Conservation (phyloP, 805 yeast genomes). For the Barnettozyma botsteinii region DNA sequence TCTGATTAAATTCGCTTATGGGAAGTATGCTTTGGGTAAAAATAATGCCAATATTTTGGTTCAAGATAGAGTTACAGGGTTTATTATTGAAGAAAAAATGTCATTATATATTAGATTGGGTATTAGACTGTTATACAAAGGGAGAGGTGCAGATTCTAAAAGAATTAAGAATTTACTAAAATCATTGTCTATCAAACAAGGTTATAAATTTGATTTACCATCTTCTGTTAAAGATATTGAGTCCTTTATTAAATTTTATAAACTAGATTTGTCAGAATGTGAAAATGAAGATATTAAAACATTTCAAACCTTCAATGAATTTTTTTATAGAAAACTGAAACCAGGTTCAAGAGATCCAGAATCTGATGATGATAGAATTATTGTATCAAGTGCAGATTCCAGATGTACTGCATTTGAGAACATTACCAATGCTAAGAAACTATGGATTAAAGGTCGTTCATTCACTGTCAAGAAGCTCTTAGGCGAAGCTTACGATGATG, state of each 20-base stretch:
- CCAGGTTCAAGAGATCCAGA: slow-evolving; percentile 70
- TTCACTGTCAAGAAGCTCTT: slow-evolving; percentile 65
- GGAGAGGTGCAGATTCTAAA: slow-evolving; percentile 56
- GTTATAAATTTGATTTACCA: slow-evolving; percentile 72
- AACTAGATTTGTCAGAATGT: slow-evolving; percentile 72
- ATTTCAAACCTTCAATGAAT: slow-evolving; percentile 77
- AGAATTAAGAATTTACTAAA: slow-evolving; percentile 56
- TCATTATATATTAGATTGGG: slow-evolving; percentile 84
- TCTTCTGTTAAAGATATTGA: slow-evolving; percentile 60
- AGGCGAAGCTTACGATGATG: slow-evolving; percentile 34
- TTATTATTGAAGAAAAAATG: slow-evolving; percentile 90
- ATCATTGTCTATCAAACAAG: slow-evolving; percentile 73
- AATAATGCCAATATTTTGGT: slow-evolving; percentile 93
- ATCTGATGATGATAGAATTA: slow-evolving; percentile 23
- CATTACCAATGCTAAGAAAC: slow-evolving; percentile 53
- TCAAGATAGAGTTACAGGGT: slow-evolving; percentile 86
- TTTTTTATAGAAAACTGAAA: slow-evolving; percentile 74
- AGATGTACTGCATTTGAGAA: slow-evolving; percentile 66
- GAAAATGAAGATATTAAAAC: slow-evolving; percentile 32
- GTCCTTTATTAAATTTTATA: slow-evolving; percentile 77
- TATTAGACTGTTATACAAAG: slow-evolving; percentile 74
- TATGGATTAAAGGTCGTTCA: slow-evolving; percentile 87
- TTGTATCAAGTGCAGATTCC: slow-evolving; percentile 68
- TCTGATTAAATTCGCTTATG: slow-evolving; percentile 79
- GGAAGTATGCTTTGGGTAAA: slow-evolving; percentile 78